phyloP scores from a whole-genome alignment of 176 grass and related monocot species.

The Carex littledalei region DNA sequence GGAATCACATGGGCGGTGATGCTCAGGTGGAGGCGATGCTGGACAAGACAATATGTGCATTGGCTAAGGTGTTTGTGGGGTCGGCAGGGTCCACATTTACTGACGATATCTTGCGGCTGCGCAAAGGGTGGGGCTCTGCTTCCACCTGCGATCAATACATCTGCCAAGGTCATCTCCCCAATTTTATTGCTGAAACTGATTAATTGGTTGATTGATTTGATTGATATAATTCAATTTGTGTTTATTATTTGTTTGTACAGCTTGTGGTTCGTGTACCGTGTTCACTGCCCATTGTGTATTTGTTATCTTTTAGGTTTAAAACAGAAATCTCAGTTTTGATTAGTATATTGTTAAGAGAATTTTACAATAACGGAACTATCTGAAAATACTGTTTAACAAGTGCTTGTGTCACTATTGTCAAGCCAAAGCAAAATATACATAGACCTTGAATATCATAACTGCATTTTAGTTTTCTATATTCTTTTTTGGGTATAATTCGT shows the following conservation, averaged over 20 bases:
- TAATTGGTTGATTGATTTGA: too few species aligned
- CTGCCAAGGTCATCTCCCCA: conserved; percentile 77
- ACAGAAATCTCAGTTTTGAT: neutral
- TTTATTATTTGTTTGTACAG: too few species aligned
- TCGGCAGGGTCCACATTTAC: conserved; percentile 84
- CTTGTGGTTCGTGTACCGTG: too few species aligned
- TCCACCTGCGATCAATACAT: conserved; percentile 86
- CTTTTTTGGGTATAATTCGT: too few species aligned
- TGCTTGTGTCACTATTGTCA: too few species aligned
- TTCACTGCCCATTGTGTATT: too few species aligned
- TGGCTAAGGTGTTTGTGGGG: conserved; percentile 81
- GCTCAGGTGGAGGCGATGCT: conserved; percentile 87
- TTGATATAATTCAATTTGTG: too few species aligned
- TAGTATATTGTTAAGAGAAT: neutral
- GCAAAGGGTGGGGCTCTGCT: conserved; percentile 63
- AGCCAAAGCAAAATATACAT: too few species aligned
- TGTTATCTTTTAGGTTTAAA: conserved; percentile 3
- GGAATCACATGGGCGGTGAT: conserved; percentile 70
- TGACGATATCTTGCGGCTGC: conserved; percentile 73
- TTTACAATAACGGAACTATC: neutral
- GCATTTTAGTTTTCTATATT: too few species aligned
- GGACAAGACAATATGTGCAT: conserved; percentile 82
- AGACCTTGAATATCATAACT: too few species aligned
- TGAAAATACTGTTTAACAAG: neutral
- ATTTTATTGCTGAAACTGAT: conserved; percentile 65